Conservation (phyloP, 768 basidiomycete species). For the Podaxis pistillaris region DNA sequence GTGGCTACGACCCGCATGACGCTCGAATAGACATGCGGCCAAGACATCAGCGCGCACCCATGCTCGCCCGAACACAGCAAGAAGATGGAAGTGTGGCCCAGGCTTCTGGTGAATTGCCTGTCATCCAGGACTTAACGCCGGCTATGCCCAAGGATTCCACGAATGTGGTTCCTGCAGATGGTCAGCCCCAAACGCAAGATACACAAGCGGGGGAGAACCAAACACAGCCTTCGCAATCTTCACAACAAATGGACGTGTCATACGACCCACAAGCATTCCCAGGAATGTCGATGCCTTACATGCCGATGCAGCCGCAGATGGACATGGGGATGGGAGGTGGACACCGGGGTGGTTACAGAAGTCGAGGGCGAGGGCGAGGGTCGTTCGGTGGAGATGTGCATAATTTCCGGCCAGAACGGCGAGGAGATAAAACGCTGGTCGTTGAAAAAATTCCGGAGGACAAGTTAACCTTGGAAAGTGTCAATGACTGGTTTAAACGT, state of each 20-base stretch:
- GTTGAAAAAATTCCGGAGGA: constrained; percentile 93
- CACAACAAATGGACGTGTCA: constrained; percentile 5
- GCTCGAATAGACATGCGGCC: constrained; percentile 77
- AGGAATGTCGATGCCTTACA: constrained; percentile 11
- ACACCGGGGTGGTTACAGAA: constrained; percentile 37
- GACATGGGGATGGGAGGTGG: constrained; percentile 27
- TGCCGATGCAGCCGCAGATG: constrained; percentile 26
- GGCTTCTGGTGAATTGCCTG: constrained; percentile 72
- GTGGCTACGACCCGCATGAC: constrained; percentile 74
- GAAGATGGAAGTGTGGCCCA: constrained; percentile 46
- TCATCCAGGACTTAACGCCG: constrained; percentile 82
- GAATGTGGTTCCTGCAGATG: constrained; percentile 22
- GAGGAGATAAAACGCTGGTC: constrained; percentile 80
- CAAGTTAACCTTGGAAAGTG: constrained; percentile 70
- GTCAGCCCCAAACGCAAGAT: constrained; percentile 24
- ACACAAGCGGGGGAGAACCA: constrained; percentile 16
- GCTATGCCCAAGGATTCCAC: constrained; percentile 33
- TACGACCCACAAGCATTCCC: constrained; percentile 3
- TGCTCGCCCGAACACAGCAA: constrained; percentile 53
- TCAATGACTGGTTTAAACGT: constrained; percentile 87
- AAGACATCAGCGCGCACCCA: constrained; percentile 50
- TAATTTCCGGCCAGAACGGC: constrained; percentile 63
- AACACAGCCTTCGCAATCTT: constrained; percentile 1
- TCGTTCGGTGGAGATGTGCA: constrained; percentile 65
- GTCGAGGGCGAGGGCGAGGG: constrained; percentile 41